phyloP scores from a whole-genome alignment of 2,329 filamentous ascomycete genomes.

The Fusarium virguliforme region DNA sequence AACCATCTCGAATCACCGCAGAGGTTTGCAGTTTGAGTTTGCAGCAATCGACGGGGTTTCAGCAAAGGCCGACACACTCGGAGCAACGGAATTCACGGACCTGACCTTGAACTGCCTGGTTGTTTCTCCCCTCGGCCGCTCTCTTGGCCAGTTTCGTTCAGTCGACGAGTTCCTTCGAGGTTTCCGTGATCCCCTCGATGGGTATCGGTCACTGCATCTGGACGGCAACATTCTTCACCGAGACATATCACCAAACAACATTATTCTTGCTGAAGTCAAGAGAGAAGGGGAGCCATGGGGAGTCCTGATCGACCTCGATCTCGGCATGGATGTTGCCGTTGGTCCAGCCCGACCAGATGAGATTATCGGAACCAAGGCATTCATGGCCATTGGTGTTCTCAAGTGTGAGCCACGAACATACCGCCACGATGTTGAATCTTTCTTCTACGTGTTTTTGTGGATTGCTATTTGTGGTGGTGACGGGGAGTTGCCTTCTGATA shows the following conservation, averaged over 20 bases:
- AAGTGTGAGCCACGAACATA: constrained; percentile 34
- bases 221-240: constrained; percentile 56
- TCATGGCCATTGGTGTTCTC: constrained; percentile 50
- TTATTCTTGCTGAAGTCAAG: constrained; percentile 54
- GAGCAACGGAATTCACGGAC: constrained; percentile 30
- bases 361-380: constrained; percentile 43
- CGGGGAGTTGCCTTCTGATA: not conserved
- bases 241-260: constrained; percentile 58
- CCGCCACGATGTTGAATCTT: constrained; percentile 52
- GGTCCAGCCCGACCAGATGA: constrained; percentile 40
- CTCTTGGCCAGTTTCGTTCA: constrained; percentile 47
- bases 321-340: constrained; percentile 35
- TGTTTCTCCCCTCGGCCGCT: constrained; percentile 32
- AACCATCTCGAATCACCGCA: constrained; percentile 31
- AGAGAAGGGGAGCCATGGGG: constrained; percentile 47
- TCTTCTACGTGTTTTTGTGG: constrained; percentile 50
- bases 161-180: constrained; percentile 55
- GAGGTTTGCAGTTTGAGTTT: constrained; percentile 35
- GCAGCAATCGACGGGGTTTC: not conserved
- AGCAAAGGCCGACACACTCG: not conserved
- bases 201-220: constrained; percentile 55
- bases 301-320: constrained; percentile 45
- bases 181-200: constrained; percentile 56
- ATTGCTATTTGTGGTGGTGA: constrained; percentile 1
- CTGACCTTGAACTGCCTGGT: constrained; percentile 26